A percentile compares a stretch with the other conserved stretches of the same genome.
Evolutionary conservation across 805 yeast genomes (phyloP).

Genomic region (Teunomyces cretensis): DNA sequence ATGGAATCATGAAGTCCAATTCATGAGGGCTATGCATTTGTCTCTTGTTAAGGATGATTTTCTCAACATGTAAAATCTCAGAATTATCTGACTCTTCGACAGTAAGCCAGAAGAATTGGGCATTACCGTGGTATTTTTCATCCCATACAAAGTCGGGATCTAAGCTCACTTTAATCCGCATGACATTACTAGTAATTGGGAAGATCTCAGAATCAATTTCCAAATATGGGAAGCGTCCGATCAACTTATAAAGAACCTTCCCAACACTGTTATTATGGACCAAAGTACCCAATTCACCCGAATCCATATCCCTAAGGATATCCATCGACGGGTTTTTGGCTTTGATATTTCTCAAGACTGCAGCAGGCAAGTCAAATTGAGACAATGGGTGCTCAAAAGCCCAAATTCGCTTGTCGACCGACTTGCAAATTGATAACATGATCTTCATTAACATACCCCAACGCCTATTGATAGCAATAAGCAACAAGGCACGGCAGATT

Average conservation of each 20-base stretch:
- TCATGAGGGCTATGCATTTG: slow-evolving; percentile 58
- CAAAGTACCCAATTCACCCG: slow-evolving; percentile 82
- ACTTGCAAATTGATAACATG: slow-evolving; percentile 78
- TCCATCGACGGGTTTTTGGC: slow-evolving; percentile 69
- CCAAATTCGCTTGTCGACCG: slow-evolving; percentile 86
- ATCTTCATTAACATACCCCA: slow-evolving; percentile 85
- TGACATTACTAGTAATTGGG: slow-evolving; percentile 84
- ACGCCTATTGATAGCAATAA: slow-evolving; percentile 81
- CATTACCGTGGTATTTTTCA: slow-evolving; percentile 71
- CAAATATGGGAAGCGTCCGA: slow-evolving; percentile 74
- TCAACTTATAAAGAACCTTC: slow-evolving; percentile 50
- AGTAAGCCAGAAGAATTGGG: slow-evolving; percentile 87
- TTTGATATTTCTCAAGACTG: slow-evolving; percentile 60
- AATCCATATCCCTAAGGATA: slow-evolving; percentile 65
- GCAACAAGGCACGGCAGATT: slow-evolving; percentile 85
- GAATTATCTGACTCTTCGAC: slow-evolving; percentile 83
- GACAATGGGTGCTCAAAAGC: slow-evolving; percentile 84
- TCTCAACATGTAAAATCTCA: slow-evolving; percentile 77
- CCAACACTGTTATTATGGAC: slow-evolving; percentile 85
- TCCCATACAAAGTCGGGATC: slow-evolving; percentile 88
- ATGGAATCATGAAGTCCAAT: slow-evolving; percentile 89
- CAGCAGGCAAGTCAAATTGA: slow-evolving; percentile 79
- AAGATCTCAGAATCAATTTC: slow-evolving; percentile 77
- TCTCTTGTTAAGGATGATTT: slow-evolving; percentile 63
- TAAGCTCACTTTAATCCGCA: slow-evolving; percentile 71